Percentiles rank a stretch among this genome's conserved stretches.
These are phyloP conservation scores for Carpinus fangiana DNA, from an alignment of 306 rosid species.

Conservation along the genomic window DNA sequence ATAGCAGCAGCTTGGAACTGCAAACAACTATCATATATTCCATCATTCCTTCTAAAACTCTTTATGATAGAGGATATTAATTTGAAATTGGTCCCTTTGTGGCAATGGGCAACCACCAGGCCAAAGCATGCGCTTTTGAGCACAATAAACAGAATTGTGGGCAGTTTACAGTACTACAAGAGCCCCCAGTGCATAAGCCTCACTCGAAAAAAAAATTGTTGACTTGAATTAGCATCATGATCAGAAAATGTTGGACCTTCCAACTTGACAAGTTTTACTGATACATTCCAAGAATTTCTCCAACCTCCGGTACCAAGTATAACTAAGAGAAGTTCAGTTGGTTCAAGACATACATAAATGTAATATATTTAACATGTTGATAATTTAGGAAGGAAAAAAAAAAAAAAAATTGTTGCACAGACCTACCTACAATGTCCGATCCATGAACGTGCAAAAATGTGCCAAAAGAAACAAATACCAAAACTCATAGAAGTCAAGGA, in stretches of 20 bases:
- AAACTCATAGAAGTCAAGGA: background rate
- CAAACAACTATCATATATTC: background rate
- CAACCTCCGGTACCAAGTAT: background rate
- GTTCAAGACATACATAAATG: background rate
- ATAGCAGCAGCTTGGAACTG: background rate
- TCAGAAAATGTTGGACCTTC: background rate
- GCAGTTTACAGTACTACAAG: background rate
- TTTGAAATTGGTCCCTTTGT: background rate
- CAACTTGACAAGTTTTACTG: background rate
- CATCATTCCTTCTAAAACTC: background rate
- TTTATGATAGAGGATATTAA: background rate
- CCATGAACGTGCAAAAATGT: background rate
- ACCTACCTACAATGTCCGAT: background rate
- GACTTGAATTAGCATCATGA: background rate
- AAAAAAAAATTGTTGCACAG: background rate
- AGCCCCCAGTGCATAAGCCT: background rate
- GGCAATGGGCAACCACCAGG: background rate
- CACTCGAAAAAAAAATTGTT: background rate
- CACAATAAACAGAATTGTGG: background rate
- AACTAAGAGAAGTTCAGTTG: background rate
- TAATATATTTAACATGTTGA: background rate
- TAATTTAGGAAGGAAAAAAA: background rate
- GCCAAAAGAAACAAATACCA: background rate
- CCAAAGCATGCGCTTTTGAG: background rate
- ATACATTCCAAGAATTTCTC: background rate